These are phyloP conservation scores for Dictyostelium firmibasis DNA, from an alignment of 78 protist species.

Conservation along the genomic window DNA sequence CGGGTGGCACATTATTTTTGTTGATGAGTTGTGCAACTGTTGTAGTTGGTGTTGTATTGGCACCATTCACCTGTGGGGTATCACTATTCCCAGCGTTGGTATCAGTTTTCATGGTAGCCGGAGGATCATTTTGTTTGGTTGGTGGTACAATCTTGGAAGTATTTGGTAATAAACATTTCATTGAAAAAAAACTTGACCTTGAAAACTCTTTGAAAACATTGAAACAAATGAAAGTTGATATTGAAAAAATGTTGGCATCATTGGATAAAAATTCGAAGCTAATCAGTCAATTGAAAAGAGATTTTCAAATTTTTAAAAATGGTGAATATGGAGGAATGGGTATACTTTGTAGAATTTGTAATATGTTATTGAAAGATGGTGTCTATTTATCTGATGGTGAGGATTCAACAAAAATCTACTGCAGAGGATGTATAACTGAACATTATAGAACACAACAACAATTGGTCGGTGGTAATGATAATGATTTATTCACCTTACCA, in stretches of 20 bases:
- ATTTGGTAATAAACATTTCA: not conserved
- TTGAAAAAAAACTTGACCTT: not conserved
- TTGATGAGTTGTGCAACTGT: not conserved
- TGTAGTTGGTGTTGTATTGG: not conserved
- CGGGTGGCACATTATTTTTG: not conserved
- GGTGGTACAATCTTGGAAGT: not conserved
- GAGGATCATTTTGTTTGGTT: not conserved
- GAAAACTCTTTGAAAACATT: not conserved
- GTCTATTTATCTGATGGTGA: not conserved
- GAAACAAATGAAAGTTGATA: not conserved
- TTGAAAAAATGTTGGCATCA: not conserved
- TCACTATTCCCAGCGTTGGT: not conserved
- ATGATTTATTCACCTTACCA: not conserved
- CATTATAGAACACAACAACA: not conserved
- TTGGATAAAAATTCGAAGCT: not conserved
- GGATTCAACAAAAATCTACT: not conserved
- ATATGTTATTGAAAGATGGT: not conserved
- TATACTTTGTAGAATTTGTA: not conserved
- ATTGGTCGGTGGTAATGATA: not conserved
- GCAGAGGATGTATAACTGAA: not conserved
- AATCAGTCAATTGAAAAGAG: not conserved
- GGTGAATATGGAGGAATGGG: not conserved
- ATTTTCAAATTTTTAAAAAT: not conserved
- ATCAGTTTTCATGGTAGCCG: not conserved
- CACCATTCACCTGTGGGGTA: not conserved